Base-by-base conservation (phyloP, 169 alveolate species). In the Eimeria tenella region DNA sequence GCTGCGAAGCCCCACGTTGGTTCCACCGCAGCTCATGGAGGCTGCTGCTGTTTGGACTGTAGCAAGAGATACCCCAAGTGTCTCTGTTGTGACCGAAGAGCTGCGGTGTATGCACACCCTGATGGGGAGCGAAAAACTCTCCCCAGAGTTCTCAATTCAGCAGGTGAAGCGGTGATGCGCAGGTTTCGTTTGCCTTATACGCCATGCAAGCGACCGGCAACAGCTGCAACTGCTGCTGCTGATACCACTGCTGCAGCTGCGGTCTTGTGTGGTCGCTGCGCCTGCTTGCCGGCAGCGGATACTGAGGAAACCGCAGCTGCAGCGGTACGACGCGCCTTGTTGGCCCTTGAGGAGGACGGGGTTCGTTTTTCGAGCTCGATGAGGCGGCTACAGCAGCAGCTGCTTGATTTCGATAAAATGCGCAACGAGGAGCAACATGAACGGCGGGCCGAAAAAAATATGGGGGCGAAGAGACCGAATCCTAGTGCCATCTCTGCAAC, bases 11-110 rank as follows among this genome's bases (percentile, higher is more conserved):
- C 68, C 21, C 68, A 58, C 21, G 21, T 31, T n/a, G 55, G 82
- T 42, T 9, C 82, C 23, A 9, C 49, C 5, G 82, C 82, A 8
- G 19, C 19, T 6, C 55, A 23, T 42, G 82, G 82, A 9, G 82
- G 82, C 82, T 73, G 82, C 55, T 73, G 82, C 82, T 73, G 82
- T 9, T 19, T 42, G 53, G 23, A 5, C 19, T 73, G 82, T 50
- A 73, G 82, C 82, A 73, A 73, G 55, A 73, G 7, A 73, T 23
- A 73, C 55, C 82, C 53, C 5, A 73, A 73, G 19, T 73, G 82
- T 15, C 17, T 73, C 23, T 31, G 53, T 11, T 73, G 82, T 50
- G 82, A 58, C 19, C 68, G 68, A 10, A 58, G 68, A 17, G 68
- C 19, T 58, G 68, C 68, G 11, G 68, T 17, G 82, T 73, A 25